Evolutionary conservation across 805 yeast genomes (phyloP), one percentile per base, ranked within the genome.

Genomic region (Kodamaea leandrae): DNA sequence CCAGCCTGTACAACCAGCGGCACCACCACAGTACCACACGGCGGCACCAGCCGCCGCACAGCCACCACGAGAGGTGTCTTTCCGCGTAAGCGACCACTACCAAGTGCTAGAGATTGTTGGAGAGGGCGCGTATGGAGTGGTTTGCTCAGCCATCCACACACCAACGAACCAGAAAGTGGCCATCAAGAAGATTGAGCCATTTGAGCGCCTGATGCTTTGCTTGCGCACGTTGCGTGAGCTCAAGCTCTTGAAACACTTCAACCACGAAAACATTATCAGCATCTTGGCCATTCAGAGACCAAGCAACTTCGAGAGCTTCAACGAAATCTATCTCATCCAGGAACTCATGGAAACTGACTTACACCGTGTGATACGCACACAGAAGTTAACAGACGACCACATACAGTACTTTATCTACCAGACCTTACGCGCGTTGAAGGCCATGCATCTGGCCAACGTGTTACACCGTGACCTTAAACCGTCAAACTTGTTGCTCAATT

Each of bases 71-170:
- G 63, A 68, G 44, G 61, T 68, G 13, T 58, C 78, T n/a, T 91
- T 91, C 72, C 87, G 88, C 60, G 91, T 91, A 19, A 81, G 90
- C 20, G 86, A 84, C 46, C 89, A 86, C 55, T 91, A 90, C 62
- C 88, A 88, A 60, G 80, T 91, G 35, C 71, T 82, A 38, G 88
- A 86, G 50, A 77, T 91, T 12, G 82, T 91, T 2, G 98, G 98
- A 6, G 96, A 89, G 62, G 98, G 98, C 14, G 97, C 98, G 0
- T 91, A 91, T 58, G 98, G 98, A 4, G 80, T 90, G 9, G 98
- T 91, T 8, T 82, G 96, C 61, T 79, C 91, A 8, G 97, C 97
- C 0, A 64, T 82, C 8, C 96, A 91, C 63, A 77, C 78, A 54
- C 96, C 96, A 4, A 77, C 93, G 1, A 83, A 83, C 41, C 90